These are phyloP conservation scores for Tetraselmis chui DNA, from an alignment of 139 green algal genomes.

Conservation along the genomic window DNA sequence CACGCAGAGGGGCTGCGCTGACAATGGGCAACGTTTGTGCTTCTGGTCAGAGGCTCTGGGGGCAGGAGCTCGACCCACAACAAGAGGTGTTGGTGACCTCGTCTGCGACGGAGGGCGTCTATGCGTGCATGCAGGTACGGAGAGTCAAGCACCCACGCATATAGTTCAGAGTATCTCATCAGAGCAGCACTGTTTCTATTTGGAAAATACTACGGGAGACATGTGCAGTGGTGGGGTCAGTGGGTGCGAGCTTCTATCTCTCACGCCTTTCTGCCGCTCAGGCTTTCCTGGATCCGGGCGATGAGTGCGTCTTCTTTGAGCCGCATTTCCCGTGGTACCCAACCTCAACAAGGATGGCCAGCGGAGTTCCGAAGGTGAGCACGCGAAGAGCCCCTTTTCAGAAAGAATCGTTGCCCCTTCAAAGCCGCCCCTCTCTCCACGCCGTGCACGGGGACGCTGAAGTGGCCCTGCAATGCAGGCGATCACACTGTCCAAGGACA, in stretches of 20 bases:
- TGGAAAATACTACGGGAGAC: too few relatives aligned
- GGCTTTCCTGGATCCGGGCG: not conserved
- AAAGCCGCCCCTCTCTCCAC: too few relatives aligned
- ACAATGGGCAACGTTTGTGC: too few relatives aligned
- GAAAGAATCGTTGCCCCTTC: not conserved
- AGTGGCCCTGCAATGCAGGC: too few relatives aligned
- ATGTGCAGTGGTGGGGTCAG: too few relatives aligned
- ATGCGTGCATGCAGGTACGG: not conserved
- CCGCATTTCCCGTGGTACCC: conserved; percentile 1
- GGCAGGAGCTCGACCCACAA: not conserved
- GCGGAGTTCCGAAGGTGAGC: not conserved
- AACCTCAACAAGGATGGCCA: not conserved
- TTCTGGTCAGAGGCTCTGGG: not conserved
- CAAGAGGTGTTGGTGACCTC: not conserved
- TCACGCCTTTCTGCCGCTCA: not conserved
- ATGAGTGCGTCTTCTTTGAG: not conserved
- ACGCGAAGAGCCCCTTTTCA: too few relatives aligned
- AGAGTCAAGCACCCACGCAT: too few relatives aligned
- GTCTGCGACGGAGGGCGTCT: not conserved
- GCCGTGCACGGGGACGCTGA: not conserved
- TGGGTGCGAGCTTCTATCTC: not conserved
- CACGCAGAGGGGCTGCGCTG: too few relatives aligned
- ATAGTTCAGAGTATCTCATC: too few relatives aligned
- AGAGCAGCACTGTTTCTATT: too few relatives aligned
- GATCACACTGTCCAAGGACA: not conserved